Base-by-base conservation (phyloP, 2,329 filamentous ascomycete species). In the Lasiodiplodia sp. region DNA sequence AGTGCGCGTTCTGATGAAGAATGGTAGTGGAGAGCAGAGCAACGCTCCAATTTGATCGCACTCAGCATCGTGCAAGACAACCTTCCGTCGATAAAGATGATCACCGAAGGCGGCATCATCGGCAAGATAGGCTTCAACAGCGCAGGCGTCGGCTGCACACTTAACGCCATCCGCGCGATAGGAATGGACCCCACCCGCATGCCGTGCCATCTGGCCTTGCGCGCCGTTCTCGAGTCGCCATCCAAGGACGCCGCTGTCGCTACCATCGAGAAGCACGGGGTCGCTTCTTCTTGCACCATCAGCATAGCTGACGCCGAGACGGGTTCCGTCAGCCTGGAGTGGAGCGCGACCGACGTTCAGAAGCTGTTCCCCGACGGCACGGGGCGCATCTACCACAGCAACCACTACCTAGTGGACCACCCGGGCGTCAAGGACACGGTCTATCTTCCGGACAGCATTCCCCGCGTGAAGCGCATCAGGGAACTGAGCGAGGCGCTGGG, bases 51-150 rank as follows among this genome's bases (percentile, higher is more conserved):
- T 70, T 77, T 88, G 0, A 75, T 88, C 57, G 72, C 84, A 38
- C 80, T 83, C 21, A 81, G 81, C 47, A 84, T 87, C 60, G 73
- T 75, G 0, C 82, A 84, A 58, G 70, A 74, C 0, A 73, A 70
- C 7, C 83, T 83, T 34, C 86, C 86, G 0, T 78, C 78, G 1
- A 83, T 89, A 68, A 76, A 83, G 18, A 87, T 87, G 79, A 80
- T 89, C 25, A 89, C 87, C 0, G 88, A 89, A 73, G 86, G 84
- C 0, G 87, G 88, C 16, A 83, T 89, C 25, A 84, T 91, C 40
- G 88, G 88, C 16, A 91, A 91, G 76, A 90, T 91, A 25, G 89
- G 89, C 0, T 81, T 91, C 71, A 91, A 91, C 73, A 80, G 78
- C 18, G 73, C 76, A 0, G 87, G 88, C 0, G 86, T 91, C 0